A percentile compares a stretch with the other conserved stretches of the same genome.
Evolutionary conservation across 257 asterid genomes (phyloP).

Genomic region (Solanum lycopersicoides): DNA sequence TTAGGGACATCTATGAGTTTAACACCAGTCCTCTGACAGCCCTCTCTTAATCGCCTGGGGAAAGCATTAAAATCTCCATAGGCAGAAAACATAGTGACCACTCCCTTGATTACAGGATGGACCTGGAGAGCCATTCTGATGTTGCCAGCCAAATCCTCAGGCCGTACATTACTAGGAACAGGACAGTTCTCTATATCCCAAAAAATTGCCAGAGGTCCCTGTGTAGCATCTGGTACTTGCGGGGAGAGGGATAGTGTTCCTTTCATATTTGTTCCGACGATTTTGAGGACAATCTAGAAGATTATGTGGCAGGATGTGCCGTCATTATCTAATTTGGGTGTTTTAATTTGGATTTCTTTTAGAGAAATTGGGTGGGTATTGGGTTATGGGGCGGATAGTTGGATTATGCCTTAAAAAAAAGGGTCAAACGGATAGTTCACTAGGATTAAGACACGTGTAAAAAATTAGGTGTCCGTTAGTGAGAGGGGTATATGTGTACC

Average conservation of each 20-base stretch:
- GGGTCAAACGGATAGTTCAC: no score
- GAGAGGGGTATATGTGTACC: no score
- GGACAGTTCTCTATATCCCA: constrained; percentile 99
- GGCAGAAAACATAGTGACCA: constrained; percentile 71
- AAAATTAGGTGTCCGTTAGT: no score
- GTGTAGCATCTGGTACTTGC: constrained; percentile 18
- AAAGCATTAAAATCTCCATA: constrained; percentile 58
- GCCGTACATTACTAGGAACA: constrained; percentile 70
- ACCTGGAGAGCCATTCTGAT: constrained; percentile 70
- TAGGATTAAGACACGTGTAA: no score
- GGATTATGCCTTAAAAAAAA: no score
- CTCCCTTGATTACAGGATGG: constrained; percentile 70
- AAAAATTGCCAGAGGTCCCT: constrained; percentile 66
- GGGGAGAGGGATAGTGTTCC: constrained; percentile 12
- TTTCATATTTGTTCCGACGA: not conserved
- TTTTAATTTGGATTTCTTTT: no score
- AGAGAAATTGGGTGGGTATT: no score
- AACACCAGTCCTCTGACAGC: not conserved
- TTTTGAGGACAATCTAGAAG: constrained; percentile 11
- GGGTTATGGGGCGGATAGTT: no score
- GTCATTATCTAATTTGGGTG: not conserved
- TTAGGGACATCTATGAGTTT: not conserved
- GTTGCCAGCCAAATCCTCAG: constrained; percentile 83
- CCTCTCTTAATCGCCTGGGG: not conserved
- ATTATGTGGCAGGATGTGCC: constrained; percentile 26